Conservation (phyloP, 495 filamentous ascomycete genomes). For the Mycothermus thermophilus region DNA sequence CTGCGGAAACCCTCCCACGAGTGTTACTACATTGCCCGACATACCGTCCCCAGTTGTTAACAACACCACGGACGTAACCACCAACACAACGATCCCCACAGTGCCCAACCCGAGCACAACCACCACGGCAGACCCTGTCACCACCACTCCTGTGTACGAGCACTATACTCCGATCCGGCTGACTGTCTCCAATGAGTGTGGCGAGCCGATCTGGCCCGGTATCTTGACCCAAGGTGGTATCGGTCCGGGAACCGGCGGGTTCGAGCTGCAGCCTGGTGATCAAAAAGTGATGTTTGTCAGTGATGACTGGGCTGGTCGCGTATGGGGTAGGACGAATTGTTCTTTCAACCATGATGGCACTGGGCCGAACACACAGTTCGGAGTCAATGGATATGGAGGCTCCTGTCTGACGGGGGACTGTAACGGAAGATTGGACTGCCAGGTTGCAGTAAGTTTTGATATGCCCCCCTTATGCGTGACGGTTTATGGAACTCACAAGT, state of each 20-base stretch:
- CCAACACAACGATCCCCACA: neutral
- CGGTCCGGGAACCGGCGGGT: slow-evolving; percentile 47
- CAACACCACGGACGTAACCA: neutral
- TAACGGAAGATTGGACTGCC: slow-evolving; percentile 48
- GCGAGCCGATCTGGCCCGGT: slow-evolving; percentile 55
- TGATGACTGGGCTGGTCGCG: slow-evolving; percentile 59
- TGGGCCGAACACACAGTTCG: slow-evolving; percentile 32
- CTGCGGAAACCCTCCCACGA: too few species aligned
- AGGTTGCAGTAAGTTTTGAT: slow-evolving; percentile 39
- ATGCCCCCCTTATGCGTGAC: too few species aligned
- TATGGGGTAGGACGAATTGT: slow-evolving; percentile 77
- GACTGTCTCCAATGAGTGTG: slow-evolving; percentile 51
- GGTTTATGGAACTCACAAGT: too few species aligned
- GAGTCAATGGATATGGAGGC: slow-evolving; percentile 38
- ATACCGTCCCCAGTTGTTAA: neutral
- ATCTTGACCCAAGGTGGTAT: slow-evolving; percentile 53
- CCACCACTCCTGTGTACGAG: too few species aligned
- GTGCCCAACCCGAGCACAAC: neutral
- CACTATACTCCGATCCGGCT: slow-evolving; percentile 34
- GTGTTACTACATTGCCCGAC: too few species aligned
- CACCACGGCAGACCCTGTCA: slow-evolving; percentile 6
- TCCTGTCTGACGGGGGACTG: slow-evolving; percentile 69
- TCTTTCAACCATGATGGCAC: slow-evolving; percentile 48
- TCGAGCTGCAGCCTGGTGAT: slow-evolving; percentile 40
- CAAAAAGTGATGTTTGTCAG: slow-evolving; percentile 42